Percentiles rank a stretch among this genome's conserved stretches.
Conservation (phyloP, 257 asterid genomes). For the Nicotiana tomentosiformis region DNA sequence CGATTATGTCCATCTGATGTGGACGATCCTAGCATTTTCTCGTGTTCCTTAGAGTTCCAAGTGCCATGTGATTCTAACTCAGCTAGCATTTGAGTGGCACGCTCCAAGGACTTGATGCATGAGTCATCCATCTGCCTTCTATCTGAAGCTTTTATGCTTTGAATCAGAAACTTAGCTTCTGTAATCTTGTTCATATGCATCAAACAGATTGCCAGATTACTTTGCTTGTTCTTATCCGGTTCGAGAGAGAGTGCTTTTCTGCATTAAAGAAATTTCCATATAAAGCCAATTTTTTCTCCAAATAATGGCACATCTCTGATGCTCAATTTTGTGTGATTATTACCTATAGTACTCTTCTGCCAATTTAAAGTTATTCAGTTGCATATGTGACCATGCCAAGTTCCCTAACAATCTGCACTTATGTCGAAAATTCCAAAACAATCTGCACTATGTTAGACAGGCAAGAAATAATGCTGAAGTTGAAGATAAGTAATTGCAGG, state of each 20-base stretch:
- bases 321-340: neutral
- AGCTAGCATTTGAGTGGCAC: slow-evolving; percentile 32
- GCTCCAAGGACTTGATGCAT: slow-evolving; percentile 49
- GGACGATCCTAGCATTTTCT: neutral
- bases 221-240: slow-evolving; percentile 77
- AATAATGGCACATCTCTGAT: neutral
- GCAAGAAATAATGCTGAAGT: neutral
- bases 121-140: slow-evolving; percentile 50
- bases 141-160: slow-evolving; percentile 40
- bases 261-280: slow-evolving; percentile 17
- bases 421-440: slow-evolving; percentile 25
- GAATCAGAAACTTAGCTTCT: slow-evolving; percentile 84
- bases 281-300: neutral
- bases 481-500: neutral
- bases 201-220: slow-evolving; percentile 87
- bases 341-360: slow-evolving; percentile 87
- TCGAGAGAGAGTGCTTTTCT: slow-evolving; percentile 83
- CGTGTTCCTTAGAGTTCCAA: neutral
- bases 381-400: slow-evolving; percentile 91
- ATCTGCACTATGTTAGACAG: slow-evolving; percentile 30
- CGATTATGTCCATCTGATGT: neutral
- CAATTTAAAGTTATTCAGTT: slow-evolving; percentile 53
- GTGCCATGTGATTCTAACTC: slow-evolving; percentile 16
- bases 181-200: slow-evolving; percentile 62
- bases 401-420: slow-evolving; percentile 73